These are phyloP conservation scores for Phyllosticta capitalensis DNA, from an alignment of 2,329 filamentous ascomycete genomes.

Conservation along the genomic window DNA sequence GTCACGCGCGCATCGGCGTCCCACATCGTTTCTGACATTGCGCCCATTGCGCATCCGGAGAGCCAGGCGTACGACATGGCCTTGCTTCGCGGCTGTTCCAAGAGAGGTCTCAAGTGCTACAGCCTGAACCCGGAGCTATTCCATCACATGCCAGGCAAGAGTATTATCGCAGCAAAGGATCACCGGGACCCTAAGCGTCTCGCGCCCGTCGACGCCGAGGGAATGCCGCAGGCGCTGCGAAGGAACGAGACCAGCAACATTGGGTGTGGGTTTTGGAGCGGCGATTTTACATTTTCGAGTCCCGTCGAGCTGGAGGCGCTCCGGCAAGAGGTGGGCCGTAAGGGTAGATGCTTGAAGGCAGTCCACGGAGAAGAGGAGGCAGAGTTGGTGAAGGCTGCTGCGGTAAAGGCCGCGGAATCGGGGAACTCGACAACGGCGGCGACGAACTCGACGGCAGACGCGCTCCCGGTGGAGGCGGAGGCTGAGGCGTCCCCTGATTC, in stretches of 20 bases:
- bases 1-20: slow-evolving; percentile 24
- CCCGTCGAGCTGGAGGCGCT: slow-evolving; percentile 23
- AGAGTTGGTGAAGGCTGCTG: not conserved
- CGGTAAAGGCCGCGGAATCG: not conserved
- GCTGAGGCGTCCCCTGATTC: not conserved
- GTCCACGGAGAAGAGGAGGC: not conserved
- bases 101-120: slow-evolving; percentile 30
- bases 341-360: slow-evolving; percentile 29
- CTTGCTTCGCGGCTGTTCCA: slow-evolving; percentile 28
- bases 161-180: slow-evolving; percentile 26
- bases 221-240: slow-evolving; percentile 20
- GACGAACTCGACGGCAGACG: not conserved
- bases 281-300: slow-evolving; percentile 24
- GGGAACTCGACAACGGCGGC: not conserved
- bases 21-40: slow-evolving; percentile 26
- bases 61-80: slow-evolving; percentile 28
- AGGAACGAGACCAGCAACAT: slow-evolving; percentile 30
- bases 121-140: slow-evolving; percentile 36
- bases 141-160: slow-evolving; percentile 32
- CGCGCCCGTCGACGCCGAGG: slow-evolving; percentile 26
- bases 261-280: slow-evolving; percentile 31
- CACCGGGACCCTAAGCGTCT: slow-evolving; percentile 18
- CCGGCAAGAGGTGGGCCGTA: slow-evolving; percentile 27
- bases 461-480: not conserved
- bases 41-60: slow-evolving; percentile 14